A percentile compares a stretch with the other conserved stretches of the same genome.
Evolutionary conservation across 2,329 filamentous ascomycete genomes (phyloP).

Genomic region (Colletotrichum incanum): DNA sequence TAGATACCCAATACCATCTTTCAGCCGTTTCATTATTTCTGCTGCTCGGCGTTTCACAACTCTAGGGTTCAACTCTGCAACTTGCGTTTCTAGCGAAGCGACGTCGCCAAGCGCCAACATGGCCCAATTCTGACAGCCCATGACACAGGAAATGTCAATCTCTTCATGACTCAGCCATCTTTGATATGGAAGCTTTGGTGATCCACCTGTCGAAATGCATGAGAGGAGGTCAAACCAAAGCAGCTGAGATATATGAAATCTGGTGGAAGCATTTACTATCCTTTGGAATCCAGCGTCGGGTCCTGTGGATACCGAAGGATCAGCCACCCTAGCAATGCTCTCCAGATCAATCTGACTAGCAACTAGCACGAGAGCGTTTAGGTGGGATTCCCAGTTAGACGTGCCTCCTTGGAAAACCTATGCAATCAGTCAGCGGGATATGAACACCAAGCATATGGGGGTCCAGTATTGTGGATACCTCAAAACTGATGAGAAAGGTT

Average conservation of each 20-base stretch:
- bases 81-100: conserved; percentile 13
- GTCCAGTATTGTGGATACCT: conserved; percentile 38
- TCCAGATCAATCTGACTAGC: conserved; percentile 15
- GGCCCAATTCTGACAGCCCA: conserved; percentile 41
- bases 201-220: conserved; percentile 30
- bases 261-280: conserved; percentile 31
- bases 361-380: conserved; percentile 28
- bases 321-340: neutral
- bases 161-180: conserved; percentile 26
- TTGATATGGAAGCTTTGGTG: conserved; percentile 26
- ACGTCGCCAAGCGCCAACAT: conserved; percentile 39
- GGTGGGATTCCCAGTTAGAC: conserved; percentile 36
- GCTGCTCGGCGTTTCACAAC: neutral
- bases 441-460: neutral
- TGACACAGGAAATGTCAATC: conserved; percentile 32
- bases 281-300: conserved; percentile 14
- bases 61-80: neutral
- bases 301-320: neutral
- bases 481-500: conserved; percentile 48
- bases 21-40: conserved; percentile 7
- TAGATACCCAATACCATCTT: conserved; percentile 10
- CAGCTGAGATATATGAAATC: conserved; percentile 36
- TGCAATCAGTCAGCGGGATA: conserved; percentile 1
- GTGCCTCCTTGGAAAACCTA: conserved; percentile 38
- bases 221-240: conserved; percentile 38